Evolutionary conservation across 768 basidiomycete genomes (phyloP), one percentile per base, ranked within the genome.

Genomic region (Chalciporus sphaerocephalus): DNA sequence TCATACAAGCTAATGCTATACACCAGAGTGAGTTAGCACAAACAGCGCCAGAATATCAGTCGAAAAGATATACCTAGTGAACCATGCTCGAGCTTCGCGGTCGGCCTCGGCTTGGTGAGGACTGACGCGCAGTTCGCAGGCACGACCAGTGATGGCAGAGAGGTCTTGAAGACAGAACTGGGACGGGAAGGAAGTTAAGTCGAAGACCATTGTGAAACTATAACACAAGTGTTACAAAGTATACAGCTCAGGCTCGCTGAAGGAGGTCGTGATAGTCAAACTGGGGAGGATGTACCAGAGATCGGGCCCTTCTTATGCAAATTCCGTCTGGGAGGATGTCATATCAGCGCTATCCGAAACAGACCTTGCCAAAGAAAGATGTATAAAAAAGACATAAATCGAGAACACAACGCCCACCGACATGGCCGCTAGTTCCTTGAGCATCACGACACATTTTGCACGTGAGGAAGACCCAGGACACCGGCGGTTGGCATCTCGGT

Each of bases 91-190:
- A 12, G 69, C 62, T 11, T 47, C 54, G 0, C 48, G 54, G 47
- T 69, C 68, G 10, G 68, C 69, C 24, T 58, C 58, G n/a, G 60
- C 60, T 55, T 69, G 60, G 46, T 58, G 51, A 17, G 58, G 27
- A 42, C 60, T 69, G 35, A 62, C 55, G 48, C 61, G 62, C 51
- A 69, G 56, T 44, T 70, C 66, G 48, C 57, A 70, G 50, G 64
- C 65, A 37, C 61, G 63, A 20, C 63, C 60, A 22, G 69, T 67
- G 22, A 70, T 66, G 27, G 66, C 63, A 17, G 57, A 57, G 22
- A 69, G 61, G 49, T 69, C 68, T 42, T 59, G 54, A 16, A 69
- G 63, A 41, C 58, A 58, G 54, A 69, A 70, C 25, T 68, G 64
- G 4, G 66, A 47, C 2, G 68, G 68, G 34, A 32, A 32, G 24